Evolutionary conservation across 2,329 filamentous ascomycete species (phyloP).

Genomic region (Massarina eburnea): DNA sequence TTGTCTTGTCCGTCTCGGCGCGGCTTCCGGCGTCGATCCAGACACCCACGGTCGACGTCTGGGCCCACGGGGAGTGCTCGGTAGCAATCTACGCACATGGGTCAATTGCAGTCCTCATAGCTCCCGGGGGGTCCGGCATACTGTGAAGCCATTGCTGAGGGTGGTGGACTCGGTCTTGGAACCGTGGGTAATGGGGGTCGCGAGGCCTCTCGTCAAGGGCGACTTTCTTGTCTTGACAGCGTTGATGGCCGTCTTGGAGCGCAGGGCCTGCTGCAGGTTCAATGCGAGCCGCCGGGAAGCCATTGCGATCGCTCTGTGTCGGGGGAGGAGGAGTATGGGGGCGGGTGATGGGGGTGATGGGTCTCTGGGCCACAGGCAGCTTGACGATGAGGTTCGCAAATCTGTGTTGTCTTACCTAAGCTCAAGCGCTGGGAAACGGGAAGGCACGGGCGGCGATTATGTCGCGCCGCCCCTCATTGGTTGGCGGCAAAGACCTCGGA

Average conservation of each 20-base stretch:
- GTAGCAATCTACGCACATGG: slow-evolving; percentile 75
- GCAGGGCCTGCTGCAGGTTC: slow-evolving; percentile 87
- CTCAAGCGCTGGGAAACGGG: not conserved
- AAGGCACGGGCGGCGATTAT: slow-evolving; percentile 1
- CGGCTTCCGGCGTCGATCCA: slow-evolving; percentile 99
- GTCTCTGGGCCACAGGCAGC: slow-evolving; percentile 27
- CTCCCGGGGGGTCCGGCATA: slow-evolving; percentile 48
- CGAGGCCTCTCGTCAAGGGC: slow-evolving; percentile 82
- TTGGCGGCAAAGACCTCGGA: slow-evolving; percentile 1
- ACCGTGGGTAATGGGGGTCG: slow-evolving; percentile 73
- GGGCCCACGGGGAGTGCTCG: slow-evolving; percentile 96
- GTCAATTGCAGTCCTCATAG: slow-evolving; percentile 35
- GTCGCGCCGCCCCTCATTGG: not conserved
- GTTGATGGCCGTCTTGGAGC: slow-evolving; percentile 82
- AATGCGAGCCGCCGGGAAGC: slow-evolving; percentile 96
- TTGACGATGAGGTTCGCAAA: slow-evolving; percentile 22
- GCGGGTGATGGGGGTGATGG: slow-evolving; percentile 30
- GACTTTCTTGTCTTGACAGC: slow-evolving; percentile 58
- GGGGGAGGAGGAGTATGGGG: slow-evolving; percentile 31
- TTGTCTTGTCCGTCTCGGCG: slow-evolving; percentile 97
- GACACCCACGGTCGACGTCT: slow-evolving; percentile 96
- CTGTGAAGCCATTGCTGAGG: slow-evolving; percentile 95
- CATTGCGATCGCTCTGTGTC: slow-evolving; percentile 59
- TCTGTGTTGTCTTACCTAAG: not conserved
- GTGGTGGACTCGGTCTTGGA: slow-evolving; percentile 95